phyloP scores from a whole-genome alignment of 805 yeast genomes.

The Saccharomyces mikatae region DNA sequence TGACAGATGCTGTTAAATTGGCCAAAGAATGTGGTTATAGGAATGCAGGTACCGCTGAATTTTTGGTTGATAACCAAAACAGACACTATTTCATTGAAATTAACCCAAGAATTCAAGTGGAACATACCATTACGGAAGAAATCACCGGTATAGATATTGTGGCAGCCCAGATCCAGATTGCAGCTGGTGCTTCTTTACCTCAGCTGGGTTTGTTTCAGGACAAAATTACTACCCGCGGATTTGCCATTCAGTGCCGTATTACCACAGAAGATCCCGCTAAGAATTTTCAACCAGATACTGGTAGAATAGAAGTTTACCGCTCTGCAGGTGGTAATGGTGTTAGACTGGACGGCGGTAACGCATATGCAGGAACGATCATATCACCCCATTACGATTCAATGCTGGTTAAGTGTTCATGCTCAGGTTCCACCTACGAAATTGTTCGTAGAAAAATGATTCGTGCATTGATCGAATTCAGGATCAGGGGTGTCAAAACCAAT shows the following conservation, averaged over 20 bases:
- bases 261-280: constrained; percentile 95
- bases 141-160: constrained; percentile 95
- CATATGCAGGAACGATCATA: constrained; percentile 90
- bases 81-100: constrained; percentile 95
- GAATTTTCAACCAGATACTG: constrained; percentile 95
- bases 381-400: constrained; percentile 95
- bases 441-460: constrained; percentile 95
- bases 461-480: constrained; percentile 91
- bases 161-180: constrained; percentile 97
- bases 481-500: constrained; percentile 96
- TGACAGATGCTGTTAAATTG: constrained; percentile 85
- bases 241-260: constrained; percentile 96
- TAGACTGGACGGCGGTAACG: constrained; percentile 95
- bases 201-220: constrained; percentile 89
- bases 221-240: constrained; percentile 91
- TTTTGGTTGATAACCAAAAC: constrained; percentile 82
- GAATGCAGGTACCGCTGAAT: constrained; percentile 97
- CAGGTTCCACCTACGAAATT: constrained; percentile 93
- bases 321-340: constrained; percentile 99
- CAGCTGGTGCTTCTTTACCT: constrained; percentile 89
- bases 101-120: constrained; percentile 95
- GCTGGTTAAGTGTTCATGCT: constrained; percentile 93
- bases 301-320: constrained; percentile 93
- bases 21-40: constrained; percentile 81
- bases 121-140: constrained; percentile 96